phyloP scores from a whole-genome alignment of 495 filamentous ascomycete genomes.

The Saxophila tyrrhenica region DNA sequence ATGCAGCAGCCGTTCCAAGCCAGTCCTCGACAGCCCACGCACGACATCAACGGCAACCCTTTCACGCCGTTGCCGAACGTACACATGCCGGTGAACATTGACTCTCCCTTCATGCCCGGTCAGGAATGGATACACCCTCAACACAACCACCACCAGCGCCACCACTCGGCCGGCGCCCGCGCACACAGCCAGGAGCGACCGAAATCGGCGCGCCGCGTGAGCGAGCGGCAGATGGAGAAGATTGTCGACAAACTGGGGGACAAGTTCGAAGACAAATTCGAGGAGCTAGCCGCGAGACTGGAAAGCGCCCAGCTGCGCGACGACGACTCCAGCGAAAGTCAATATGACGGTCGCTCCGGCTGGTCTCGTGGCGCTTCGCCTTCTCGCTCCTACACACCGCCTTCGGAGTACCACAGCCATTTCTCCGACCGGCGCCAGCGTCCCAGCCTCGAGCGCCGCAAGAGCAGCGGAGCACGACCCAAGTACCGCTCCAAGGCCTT shows the following conservation, averaged over 20 bases:
- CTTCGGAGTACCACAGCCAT: background rate
- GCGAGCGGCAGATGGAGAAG: background rate
- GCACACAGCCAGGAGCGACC: background rate
- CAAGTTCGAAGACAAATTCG: background rate
- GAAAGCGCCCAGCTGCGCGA: background rate
- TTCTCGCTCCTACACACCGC: background rate
- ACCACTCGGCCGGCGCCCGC: background rate
- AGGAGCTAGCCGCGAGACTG: background rate
- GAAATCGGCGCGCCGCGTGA: background rate
- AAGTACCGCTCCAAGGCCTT: background rate
- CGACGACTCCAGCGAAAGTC: background rate
- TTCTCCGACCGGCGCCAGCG: background rate
- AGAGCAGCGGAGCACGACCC: background rate
- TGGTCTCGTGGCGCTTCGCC: background rate
- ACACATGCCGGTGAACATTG: background rate
- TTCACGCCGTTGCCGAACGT: background rate
- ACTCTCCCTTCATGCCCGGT: background rate
- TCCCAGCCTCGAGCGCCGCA: background rate
- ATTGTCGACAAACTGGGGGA: background rate
- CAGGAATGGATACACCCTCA: background rate
- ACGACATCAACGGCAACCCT: background rate
- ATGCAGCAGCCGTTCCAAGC: too few species aligned
- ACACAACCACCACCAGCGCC: background rate
- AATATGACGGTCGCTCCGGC: background rate
- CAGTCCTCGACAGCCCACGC: too few species aligned